Evolutionary conservation across 164 flowering plant species (phyloP), one percentile per base, ranked within the genome.

Genomic region (Magnolia changhungtana): DNA sequence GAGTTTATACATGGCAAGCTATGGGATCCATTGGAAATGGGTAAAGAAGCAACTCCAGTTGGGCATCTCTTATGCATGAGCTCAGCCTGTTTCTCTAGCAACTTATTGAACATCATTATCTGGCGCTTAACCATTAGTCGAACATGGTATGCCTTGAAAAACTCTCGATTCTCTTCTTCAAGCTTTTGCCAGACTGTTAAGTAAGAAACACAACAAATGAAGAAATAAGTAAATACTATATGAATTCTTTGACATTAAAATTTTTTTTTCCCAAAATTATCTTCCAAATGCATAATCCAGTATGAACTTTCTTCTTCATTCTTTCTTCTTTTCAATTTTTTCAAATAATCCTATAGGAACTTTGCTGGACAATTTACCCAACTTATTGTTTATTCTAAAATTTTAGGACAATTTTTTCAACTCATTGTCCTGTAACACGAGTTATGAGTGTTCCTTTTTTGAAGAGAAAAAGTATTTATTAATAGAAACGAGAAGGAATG

Each of bases 141-240:
- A 69, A 89, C 69, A 82, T 87, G 87, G 78, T 93, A 93, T 50
- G 90, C 92, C 82, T 84, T 82, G 82, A 93, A 93, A 83, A 93
- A 93, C 55, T 91, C 98, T 58, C 76, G 83, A 78, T 93, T 93
- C 76, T 91, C 92, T 76, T 90, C 89, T 83, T 90, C 98, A 72
- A 93, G 96, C 83, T 87, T 88, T 78, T 88, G 91, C 98, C 94
- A 93, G 72, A 93, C 98, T 93, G 82, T 58, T 16, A 76, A 77
- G 63, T 13, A 67, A 58, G 59, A 29, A 63, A 8, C 24, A 37
- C 24, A 21, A 11, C 18, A 8, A 11, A 16, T 55, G 61, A 55
- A 52, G 10, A 52, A 52, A 14, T 52, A 52, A 52, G 10, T 27
- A 27, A 37, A 37, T 37, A 3, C 4, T 37, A 55, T 55, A 55